Evolutionary conservation across 2,329 filamentous ascomycete species (phyloP).

Genomic region (Scytalidium sp.): DNA sequence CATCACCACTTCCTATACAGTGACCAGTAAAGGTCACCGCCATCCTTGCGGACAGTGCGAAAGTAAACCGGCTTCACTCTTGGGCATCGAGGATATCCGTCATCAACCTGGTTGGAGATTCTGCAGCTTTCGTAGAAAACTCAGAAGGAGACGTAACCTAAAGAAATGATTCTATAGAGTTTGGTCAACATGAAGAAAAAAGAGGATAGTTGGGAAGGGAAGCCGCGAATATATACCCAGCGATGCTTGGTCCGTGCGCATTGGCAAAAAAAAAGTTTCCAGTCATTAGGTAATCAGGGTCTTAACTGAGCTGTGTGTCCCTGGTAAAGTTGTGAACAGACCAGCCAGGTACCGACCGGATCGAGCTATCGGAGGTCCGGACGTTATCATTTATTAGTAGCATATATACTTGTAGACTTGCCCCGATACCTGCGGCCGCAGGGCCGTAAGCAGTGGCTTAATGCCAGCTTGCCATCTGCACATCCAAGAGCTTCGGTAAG

Average conservation of each 20-base stretch:
- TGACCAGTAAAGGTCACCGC: slow-evolving; percentile 40
- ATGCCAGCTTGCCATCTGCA: too few species aligned
- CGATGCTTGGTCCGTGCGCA: neutral
- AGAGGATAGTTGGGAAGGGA: neutral
- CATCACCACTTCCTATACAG: slow-evolving; percentile 91
- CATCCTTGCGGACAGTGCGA: slow-evolving; percentile 60
- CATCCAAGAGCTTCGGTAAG: too few species aligned
- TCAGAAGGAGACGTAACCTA: slow-evolving; percentile 93
- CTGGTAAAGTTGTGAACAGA: neutral
- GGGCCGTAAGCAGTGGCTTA: too few species aligned
- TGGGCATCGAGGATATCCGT: slow-evolving; percentile 81
- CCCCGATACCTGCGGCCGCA: too few species aligned
- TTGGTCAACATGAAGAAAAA: slow-evolving; percentile 1
- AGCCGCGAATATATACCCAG: neutral
- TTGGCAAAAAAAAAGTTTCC: neutral
- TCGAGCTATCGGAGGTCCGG: too few species aligned
- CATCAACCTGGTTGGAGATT: slow-evolving; percentile 93
- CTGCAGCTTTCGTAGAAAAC: slow-evolving; percentile 90
- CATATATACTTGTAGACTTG: too few species aligned
- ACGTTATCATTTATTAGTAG: too few species aligned
- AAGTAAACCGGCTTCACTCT: slow-evolving; percentile 74
- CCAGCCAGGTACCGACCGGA: neutral
- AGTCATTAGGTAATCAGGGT: too few species aligned
- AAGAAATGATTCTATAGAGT: slow-evolving; percentile 85
- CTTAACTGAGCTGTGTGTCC: too few species aligned